phyloP scores from a whole-genome alignment of 108 stramenopile species.

The Mayamaea pseudoterrestris region DNA sequence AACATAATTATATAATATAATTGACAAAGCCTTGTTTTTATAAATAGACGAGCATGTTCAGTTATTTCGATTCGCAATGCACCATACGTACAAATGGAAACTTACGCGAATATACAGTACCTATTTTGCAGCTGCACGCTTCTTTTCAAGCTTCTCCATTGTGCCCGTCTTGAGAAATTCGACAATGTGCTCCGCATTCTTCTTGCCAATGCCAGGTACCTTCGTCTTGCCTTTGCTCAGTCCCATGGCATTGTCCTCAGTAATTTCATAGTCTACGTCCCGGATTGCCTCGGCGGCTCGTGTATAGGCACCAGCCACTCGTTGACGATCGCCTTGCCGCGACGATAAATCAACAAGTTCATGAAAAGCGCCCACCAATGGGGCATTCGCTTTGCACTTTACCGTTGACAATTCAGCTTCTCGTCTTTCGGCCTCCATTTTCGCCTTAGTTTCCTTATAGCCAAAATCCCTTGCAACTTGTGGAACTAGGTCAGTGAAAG shows the following conservation, averaged over 20 bases:
- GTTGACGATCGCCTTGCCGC: slow-evolving; percentile 44
- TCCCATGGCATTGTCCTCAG: slow-evolving; percentile 52
- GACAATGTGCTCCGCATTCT: slow-evolving; percentile 51
- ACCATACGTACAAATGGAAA: too few relatives aligned
- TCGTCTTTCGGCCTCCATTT: slow-evolving; percentile 21
- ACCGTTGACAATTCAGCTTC: slow-evolving; percentile 27
- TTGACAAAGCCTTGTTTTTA: too few relatives aligned
- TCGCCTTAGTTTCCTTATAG: slow-evolving; percentile 30
- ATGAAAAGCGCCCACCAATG: slow-evolving; percentile 31
- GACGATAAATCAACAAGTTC: slow-evolving; percentile 41
- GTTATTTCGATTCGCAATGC: too few relatives aligned
- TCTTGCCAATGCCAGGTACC: slow-evolving; percentile 56
- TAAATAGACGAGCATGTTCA: too few relatives aligned
- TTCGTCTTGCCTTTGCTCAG: slow-evolving; percentile 73
- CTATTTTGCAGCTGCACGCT: slow-evolving; percentile 20
- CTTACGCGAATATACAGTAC: background rate
- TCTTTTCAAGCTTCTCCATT: slow-evolving; percentile 66
- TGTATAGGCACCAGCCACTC: slow-evolving; percentile 18
- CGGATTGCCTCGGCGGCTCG: slow-evolving; percentile 36
- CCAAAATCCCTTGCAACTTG: slow-evolving; percentile 50
- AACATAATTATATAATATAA: too few relatives aligned
- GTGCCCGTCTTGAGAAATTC: slow-evolving; percentile 60
- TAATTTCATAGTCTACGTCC: slow-evolving; percentile 47
- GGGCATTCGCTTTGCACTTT: slow-evolving; percentile 40
- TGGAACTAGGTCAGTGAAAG: slow-evolving; percentile 32